Base-by-base conservation (phyloP, 2,329 filamentous ascomycete species). In the Xylariaceae sp. region DNA sequence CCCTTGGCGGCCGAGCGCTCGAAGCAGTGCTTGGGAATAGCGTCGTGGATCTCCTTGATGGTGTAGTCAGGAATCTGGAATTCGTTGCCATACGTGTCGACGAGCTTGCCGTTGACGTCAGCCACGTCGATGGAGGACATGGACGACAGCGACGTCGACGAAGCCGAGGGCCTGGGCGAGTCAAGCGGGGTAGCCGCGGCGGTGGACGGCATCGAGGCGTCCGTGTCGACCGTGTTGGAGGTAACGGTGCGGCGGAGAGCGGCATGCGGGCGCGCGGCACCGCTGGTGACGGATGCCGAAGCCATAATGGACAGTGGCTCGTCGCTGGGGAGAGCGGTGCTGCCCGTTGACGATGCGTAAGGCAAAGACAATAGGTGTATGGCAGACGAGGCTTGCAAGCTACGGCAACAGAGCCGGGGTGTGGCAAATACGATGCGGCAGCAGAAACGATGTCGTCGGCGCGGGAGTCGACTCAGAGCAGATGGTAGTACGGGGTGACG, bases 21-120 rank as follows among this genome's bases (percentile, higher is more conserved):
- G 63, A 83, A 96, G 75, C 92, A 98, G 73, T 95, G 92, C 64
- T 89, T 87, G 45, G 92, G 92, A 49, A 98, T 98, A 59, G 92
- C 92, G 65, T 94, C 84, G 55, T 87, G 82, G 58, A 98, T 90
- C 58, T 98, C 77, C 72, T 94, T 94, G 74, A 98, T 94, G 57
- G 88, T 94, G 70, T 83, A 98, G 65, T 96, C 82, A 48, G 92
- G 92, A 37, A 94, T 73, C 61, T 86, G 72, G 69, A 98, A 98
- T 55, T 88, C 75, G 63, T 96, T 94, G 63, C 92, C 92, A 60
- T 94, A 92, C 10, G 87, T 90, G 66, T 98, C 89, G 45, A 92
- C 54, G 48, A 98, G 75, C 59, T 80, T 77, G 51, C 75, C 77
- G 49, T 74, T 44, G 35, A 52, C 34, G 44, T 63, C 58, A 47